phyloP scores from a whole-genome alignment of 2,329 filamentous ascomycete genomes.

The Canariomyces notabilis region DNA sequence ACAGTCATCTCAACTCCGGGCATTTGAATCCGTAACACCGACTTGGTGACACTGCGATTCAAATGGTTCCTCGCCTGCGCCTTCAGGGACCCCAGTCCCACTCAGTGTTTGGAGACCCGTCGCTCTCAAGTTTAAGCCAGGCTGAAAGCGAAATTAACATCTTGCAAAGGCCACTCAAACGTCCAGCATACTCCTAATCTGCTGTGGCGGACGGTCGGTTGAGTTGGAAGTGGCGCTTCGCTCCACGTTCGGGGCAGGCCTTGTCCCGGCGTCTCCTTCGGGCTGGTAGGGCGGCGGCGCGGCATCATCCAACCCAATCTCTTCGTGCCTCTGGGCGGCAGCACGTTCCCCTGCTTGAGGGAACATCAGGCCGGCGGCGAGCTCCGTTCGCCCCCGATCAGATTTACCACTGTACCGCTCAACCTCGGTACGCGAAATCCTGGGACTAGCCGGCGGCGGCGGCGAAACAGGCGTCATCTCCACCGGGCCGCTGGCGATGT shows the following conservation, averaged over 20 bases:
- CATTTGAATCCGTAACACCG: no score
- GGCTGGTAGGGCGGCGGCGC: slow-evolving; percentile 20
- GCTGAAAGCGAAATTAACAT: background rate
- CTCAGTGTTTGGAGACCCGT: no score
- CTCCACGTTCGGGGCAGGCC: slow-evolving; percentile 26
- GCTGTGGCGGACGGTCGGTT: slow-evolving; percentile 45
- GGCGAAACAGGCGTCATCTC: slow-evolving; percentile 31
- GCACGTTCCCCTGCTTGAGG: slow-evolving; percentile 34
- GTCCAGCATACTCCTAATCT: slow-evolving; percentile 55
- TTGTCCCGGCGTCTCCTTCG: background rate
- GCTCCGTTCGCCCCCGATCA: slow-evolving; percentile 40
- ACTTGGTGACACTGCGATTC: no score
- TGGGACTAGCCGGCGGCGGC: slow-evolving; percentile 1
- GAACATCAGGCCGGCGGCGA: slow-evolving; percentile 45
- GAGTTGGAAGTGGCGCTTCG: slow-evolving; percentile 47
- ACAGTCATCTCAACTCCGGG: no score
- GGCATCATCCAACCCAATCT: background rate
- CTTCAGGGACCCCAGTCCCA: no score
- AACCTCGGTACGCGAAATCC: slow-evolving; percentile 18
- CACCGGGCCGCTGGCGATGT: slow-evolving; percentile 6
- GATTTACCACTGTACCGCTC: slow-evolving; percentile 38
- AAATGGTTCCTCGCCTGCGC: no score
- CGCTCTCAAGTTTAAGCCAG: background rate
- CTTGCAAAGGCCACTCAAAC: slow-evolving; percentile 31
- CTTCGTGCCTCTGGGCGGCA: slow-evolving; percentile 34